Conservation (phyloP, 2,329 filamentous ascomycete genomes). For the Alternaria sp. region DNA sequence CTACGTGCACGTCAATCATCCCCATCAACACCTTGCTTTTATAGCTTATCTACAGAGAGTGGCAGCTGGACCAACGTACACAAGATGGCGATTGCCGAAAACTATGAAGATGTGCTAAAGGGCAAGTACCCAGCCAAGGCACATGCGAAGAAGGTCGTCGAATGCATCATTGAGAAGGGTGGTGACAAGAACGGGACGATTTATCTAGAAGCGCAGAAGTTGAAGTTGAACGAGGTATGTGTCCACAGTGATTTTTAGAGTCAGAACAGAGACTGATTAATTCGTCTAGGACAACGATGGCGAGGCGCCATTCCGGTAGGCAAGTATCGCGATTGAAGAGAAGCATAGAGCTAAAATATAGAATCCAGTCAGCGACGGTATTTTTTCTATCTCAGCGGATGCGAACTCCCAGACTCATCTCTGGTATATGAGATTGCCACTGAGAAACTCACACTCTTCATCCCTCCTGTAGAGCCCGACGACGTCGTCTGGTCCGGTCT, state of each 20-base stretch:
- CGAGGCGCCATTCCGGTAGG: constrained; percentile 78
- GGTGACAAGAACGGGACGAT: constrained; percentile 75
- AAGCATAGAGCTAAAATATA: not conserved
- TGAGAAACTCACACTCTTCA: constrained; percentile 82
- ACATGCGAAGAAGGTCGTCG: constrained; percentile 84
- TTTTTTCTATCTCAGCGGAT: constrained; percentile 96
- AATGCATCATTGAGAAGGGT: constrained; percentile 73
- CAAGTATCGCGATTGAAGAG: not conserved
- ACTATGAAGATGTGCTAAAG: constrained; percentile 55
- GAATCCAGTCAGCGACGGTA: constrained; percentile 77
- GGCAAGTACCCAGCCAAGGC: constrained; percentile 82
- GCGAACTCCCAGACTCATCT: constrained; percentile 79
- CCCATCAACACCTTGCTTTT: constrained; percentile 12
- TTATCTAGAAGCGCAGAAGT: constrained; percentile 87
- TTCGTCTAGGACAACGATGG: constrained; percentile 77
- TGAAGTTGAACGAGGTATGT: constrained; percentile 73
- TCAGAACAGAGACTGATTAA: constrained; percentile 16
- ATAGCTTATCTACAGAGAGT: constrained; percentile 13
- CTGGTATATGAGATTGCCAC: constrained; percentile 80
- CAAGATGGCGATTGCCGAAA: constrained; percentile 45
- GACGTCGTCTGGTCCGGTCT: constrained; percentile 93
- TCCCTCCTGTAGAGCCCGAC: constrained; percentile 87
- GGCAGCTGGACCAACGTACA: constrained; percentile 21
- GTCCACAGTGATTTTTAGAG: not conserved
- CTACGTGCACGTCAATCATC: constrained; percentile 5